Percentiles rank a stretch among this genome's conserved stretches.
Conservation (phyloP, 2,329 filamentous ascomycete genomes). For the Alternaria hordeiaustralica region DNA sequence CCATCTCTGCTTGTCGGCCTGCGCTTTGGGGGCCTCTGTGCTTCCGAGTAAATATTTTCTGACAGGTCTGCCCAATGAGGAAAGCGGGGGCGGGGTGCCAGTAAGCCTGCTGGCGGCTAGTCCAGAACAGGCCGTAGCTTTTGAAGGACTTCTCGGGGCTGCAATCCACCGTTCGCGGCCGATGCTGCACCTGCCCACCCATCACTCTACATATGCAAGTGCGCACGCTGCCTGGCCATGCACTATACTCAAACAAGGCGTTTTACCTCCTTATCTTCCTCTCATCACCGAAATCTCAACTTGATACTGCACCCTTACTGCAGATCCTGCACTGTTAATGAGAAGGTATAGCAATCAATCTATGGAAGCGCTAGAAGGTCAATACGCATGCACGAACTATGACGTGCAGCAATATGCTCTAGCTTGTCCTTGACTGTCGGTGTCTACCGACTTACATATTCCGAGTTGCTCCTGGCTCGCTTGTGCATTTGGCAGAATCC, state of each 20-base stretch:
- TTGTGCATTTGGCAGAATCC: not conserved
- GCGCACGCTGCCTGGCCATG: constrained; percentile 1
- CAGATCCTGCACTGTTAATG: constrained; percentile 22
- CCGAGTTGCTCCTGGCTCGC: not conserved
- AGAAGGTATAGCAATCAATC: constrained; percentile 15
- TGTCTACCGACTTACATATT: not conserved
- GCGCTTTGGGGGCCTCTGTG: not conserved
- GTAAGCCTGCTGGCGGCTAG: constrained; percentile 1
- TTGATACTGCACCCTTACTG: constrained; percentile 18
- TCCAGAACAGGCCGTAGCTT: constrained; percentile 2
- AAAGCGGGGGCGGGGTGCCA: constrained; percentile 25
- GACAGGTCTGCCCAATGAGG: constrained; percentile 12
- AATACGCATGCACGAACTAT: constrained; percentile 10
- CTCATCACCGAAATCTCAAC: constrained; percentile 13
- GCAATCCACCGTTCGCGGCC: not conserved
- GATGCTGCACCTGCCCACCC: constrained; percentile 5
- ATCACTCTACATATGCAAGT: constrained; percentile 9
- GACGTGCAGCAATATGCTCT: constrained; percentile 13
- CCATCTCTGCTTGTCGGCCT: constrained; percentile 22
- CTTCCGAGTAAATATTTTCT: constrained; percentile 20
- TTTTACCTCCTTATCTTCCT: constrained; percentile 10
- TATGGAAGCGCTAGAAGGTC: constrained; percentile 18
- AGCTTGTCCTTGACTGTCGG: constrained; percentile 1
- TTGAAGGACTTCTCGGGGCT: not conserved
- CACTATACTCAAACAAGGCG: constrained; percentile 3